These are phyloP conservation scores for Grosmannia penicillata DNA, from an alignment of 2,329 filamentous ascomycete genomes.

Conservation along the genomic window DNA sequence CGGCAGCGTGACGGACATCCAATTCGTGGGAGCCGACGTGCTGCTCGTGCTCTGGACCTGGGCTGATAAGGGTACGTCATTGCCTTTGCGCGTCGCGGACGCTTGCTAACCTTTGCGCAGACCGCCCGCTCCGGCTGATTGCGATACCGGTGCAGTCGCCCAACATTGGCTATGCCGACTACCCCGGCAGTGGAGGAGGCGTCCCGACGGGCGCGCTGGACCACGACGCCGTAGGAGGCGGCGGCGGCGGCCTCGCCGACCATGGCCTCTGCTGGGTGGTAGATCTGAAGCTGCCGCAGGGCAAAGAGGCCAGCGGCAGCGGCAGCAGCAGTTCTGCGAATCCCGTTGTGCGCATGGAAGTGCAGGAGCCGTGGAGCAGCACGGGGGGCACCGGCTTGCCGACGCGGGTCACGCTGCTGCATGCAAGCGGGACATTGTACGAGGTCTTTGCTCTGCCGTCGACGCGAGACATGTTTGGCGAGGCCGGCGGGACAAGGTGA, in stretches of 20 bases:
- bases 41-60: slow-evolving; percentile 46
- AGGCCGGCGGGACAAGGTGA: neutral
- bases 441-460: slow-evolving; percentile 30
- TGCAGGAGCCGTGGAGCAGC: slow-evolving; percentile 23
- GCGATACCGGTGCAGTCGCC: slow-evolving; percentile 5
- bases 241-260: neutral
- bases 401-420: slow-evolving; percentile 34
- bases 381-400: slow-evolving; percentile 22
- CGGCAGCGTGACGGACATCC: slow-evolving; percentile 42
- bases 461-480: slow-evolving; percentile 2
- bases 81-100: too few relatives aligned
- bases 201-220: neutral
- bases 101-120: neutral
- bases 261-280: slow-evolving; percentile 7
- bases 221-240: neutral
- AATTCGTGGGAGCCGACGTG: slow-evolving; percentile 49
- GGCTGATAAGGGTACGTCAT: slow-evolving; percentile 3
- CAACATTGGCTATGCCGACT: neutral
- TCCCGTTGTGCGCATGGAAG: slow-evolving; percentile 30
- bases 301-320: neutral
- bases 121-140: slow-evolving; percentile 6
- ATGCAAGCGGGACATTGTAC: slow-evolving; percentile 30
- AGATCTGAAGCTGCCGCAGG: neutral
- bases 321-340: too few relatives aligned
- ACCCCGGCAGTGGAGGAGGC: neutral